Evolutionary conservation across 139 green algal genomes (phyloP).

Genomic region (Zygnema circumcarinatum): DNA sequence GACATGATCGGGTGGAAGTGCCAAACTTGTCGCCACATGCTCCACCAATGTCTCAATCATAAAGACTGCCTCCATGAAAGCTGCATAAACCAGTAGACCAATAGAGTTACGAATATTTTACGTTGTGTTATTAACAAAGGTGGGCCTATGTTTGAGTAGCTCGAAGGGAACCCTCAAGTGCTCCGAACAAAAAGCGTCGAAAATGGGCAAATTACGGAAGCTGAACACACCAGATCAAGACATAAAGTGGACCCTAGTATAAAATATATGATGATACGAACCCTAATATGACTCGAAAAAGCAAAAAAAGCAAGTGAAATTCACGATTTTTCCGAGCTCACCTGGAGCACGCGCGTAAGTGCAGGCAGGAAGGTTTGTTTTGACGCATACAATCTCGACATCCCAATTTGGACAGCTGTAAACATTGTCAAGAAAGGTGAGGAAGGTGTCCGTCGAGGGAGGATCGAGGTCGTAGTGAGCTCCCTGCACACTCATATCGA

Average conservation of each 20-base stretch:
- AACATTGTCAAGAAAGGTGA: slow-evolving; percentile 45
- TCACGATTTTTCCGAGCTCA: neutral
- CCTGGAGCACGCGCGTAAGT: slow-evolving; percentile 47
- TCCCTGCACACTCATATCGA: slow-evolving; percentile 16
- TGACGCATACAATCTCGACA: neutral
- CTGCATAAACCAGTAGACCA: slow-evolving; percentile 23
- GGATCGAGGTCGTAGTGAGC: slow-evolving; percentile 16
- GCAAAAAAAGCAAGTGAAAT: neutral
- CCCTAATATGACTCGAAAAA: too few relatives aligned
- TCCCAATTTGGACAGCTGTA: slow-evolving; percentile 46
- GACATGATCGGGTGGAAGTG: slow-evolving; percentile 31
- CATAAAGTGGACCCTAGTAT: too few relatives aligned
- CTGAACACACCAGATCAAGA: too few relatives aligned
- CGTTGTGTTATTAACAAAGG: neutral
- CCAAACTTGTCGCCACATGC: slow-evolving; percentile 34
- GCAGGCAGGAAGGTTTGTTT: slow-evolving; percentile 47
- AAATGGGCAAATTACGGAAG: too few relatives aligned
- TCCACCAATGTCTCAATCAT: slow-evolving; percentile 53
- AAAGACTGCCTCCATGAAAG: slow-evolving; percentile 39
- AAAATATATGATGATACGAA: too few relatives aligned
- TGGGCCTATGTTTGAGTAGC: too few relatives aligned
- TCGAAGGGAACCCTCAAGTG: too few relatives aligned
- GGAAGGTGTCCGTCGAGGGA: slow-evolving; percentile 11
- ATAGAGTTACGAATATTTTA: neutral
- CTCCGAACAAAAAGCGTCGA: too few relatives aligned